Evolutionary conservation across 202 grass and related monocot species (phyloP).

Genomic region (Zizania palustris): DNA sequence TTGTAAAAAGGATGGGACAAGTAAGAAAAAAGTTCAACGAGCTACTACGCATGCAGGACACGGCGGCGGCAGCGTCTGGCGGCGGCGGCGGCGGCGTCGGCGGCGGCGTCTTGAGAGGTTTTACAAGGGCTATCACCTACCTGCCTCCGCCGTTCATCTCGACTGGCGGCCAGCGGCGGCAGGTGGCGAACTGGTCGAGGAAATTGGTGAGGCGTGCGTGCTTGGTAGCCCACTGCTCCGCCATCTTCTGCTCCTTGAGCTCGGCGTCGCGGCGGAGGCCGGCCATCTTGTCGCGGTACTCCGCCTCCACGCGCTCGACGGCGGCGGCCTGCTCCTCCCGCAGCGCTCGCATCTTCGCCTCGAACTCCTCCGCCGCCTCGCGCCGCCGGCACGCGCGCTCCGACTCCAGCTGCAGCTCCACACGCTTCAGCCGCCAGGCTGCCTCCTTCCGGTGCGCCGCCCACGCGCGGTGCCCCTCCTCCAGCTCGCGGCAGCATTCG

Average conservation of each 20-base stretch:
- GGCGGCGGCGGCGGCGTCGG: too few species aligned
- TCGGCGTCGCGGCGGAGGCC: conserved; percentile 78
- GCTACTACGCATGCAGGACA: conserved; percentile 10
- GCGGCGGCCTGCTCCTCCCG: conserved; percentile 67
- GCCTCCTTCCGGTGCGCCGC: conserved; percentile 82
- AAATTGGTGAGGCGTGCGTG: conserved; percentile 74
- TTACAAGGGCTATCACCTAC: neutral
- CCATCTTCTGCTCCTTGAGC: conserved; percentile 88
- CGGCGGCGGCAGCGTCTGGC: conserved; percentile 33
- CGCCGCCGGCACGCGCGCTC: conserved; percentile 74
- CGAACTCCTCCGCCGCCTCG: conserved; percentile 76
- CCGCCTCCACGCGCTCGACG: conserved; percentile 70
- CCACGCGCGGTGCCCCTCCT: conserved; percentile 84
- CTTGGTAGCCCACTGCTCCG: conserved; percentile 92
- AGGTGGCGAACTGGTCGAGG: conserved; percentile 63
- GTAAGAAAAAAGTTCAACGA: neutral
- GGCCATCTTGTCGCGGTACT: conserved; percentile 75
- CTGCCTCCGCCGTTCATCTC: conserved; percentile 48
- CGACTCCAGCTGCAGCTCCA: conserved; percentile 88
- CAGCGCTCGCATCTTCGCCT: conserved; percentile 68
- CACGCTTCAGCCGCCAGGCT: conserved; percentile 77
- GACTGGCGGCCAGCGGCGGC: conserved; percentile 42
- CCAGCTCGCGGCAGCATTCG: conserved; percentile 75
- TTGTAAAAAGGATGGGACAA: neutral
- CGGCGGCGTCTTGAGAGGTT: conserved; percentile 14